Evolutionary conservation across 1,139 yeast species (phyloP).

Genomic region (Taphrina deformans): DNA sequence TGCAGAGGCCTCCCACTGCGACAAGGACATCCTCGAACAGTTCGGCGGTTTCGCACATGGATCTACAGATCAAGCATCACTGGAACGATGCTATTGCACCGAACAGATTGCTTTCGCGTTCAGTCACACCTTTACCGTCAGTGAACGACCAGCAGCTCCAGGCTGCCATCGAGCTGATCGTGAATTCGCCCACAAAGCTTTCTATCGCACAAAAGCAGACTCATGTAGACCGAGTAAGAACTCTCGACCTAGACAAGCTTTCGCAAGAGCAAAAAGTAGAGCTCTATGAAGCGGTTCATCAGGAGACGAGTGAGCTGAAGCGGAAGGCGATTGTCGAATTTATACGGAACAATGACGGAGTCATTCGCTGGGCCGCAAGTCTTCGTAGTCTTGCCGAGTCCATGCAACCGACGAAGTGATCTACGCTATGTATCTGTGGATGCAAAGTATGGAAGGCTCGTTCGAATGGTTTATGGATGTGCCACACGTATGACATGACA

Average conservation of each 20-base stretch:
- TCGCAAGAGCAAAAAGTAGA: constrained; percentile 12
- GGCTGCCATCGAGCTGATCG: constrained; percentile 51
- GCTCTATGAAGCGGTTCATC: constrained; percentile 2
- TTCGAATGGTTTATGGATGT: too few species aligned
- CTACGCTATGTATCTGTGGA: too few species aligned
- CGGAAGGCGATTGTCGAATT: constrained; percentile 26
- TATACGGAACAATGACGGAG: constrained; percentile 20
- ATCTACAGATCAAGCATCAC: constrained; percentile 14
- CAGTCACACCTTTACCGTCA: neutral
- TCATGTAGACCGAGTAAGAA: constrained; percentile 8
- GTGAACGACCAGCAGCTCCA: neutral
- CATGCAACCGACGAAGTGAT: neutral
- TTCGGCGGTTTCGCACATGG: constrained; percentile 20
- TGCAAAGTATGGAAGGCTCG: too few species aligned
- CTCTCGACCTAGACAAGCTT: constrained; percentile 4
- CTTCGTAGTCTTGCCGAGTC: constrained; percentile 25
- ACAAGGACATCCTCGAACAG: neutral
- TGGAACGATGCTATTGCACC: constrained; percentile 19
- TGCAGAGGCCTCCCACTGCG: neutral
- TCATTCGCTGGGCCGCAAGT: constrained; percentile 24
- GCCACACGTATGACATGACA: too few species aligned
- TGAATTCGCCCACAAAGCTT: constrained; percentile 52
- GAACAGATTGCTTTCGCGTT: neutral
- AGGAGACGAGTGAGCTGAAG: neutral
- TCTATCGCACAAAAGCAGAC: constrained; percentile 6